Percentiles rank a stretch among this genome's conserved stretches.
Conservation (phyloP, 2,329 filamentous ascomycete species). For the Trichoderma koningiopsis region DNA sequence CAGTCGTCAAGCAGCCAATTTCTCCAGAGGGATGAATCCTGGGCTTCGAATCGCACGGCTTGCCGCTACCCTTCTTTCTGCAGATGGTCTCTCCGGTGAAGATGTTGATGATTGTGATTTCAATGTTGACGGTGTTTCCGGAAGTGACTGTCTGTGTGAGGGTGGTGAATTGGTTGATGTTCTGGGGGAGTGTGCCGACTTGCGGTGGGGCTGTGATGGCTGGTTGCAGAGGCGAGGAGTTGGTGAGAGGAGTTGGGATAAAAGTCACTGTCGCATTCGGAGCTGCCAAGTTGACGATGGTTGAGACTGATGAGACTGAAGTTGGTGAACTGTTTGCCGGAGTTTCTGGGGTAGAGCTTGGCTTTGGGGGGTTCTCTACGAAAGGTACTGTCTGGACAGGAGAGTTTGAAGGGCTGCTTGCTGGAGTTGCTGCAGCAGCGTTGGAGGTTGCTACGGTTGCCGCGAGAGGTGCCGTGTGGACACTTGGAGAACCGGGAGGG, state of each 20-base stretch:
- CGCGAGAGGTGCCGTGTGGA: neutral
- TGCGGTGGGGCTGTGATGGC: constrained; percentile 33
- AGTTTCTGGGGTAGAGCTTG: neutral
- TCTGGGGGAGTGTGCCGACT: constrained; percentile 26
- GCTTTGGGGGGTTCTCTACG: neutral
- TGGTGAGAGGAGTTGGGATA: neutral
- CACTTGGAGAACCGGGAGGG: neutral
- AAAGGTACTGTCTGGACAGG: neutral
- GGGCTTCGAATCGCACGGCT: constrained; percentile 32
- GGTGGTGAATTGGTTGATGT: constrained; percentile 30
- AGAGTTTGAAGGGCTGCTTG: neutral
- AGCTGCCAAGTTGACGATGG: neutral
- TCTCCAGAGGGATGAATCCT: constrained; percentile 2
- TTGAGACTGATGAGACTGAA: neutral
- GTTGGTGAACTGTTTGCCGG: neutral
- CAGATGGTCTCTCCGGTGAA: constrained; percentile 37
- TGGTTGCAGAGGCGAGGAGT: constrained; percentile 24
- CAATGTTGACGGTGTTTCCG: constrained; percentile 34
- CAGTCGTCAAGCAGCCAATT: constrained; percentile 29
- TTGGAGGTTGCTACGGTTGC: neutral
- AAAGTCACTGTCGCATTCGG: neutral
- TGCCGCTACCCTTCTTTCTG: constrained; percentile 34
- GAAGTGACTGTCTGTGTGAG: constrained; percentile 32
- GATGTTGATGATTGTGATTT: constrained; percentile 38
- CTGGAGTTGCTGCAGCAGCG: neutral